Base-by-base conservation (phyloP, 1,284 basidiomycete species). In the Trametes sp. region DNA sequence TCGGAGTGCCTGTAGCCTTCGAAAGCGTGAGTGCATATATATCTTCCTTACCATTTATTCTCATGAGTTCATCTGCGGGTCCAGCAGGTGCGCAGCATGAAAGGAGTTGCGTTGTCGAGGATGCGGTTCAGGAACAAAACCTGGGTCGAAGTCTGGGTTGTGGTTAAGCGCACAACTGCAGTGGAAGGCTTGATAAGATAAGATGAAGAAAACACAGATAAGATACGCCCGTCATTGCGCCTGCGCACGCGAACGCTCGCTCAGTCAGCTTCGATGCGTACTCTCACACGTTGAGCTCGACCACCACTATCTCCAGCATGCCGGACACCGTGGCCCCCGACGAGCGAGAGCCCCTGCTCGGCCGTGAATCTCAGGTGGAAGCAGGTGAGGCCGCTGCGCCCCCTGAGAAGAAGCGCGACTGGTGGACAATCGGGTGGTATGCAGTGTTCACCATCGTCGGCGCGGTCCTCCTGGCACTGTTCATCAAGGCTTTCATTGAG, bases 401-500 rank as follows among this genome's bases (percentile, higher is more conserved):
- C 33, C 66, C 68, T 9, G 62, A 69, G 62, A 69, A 72, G 70
- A 72, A 73, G 64, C 64, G 69, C 8, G 70, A 61, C 45, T 71
- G 71, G 71, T 74, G 73, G 75, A 63, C 66, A 4, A 68, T 73
- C 38, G 61, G 65, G 6, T 77, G 76, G 76, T 76, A 78, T 56
- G 55, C 68, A 28, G 59, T 80, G 9, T 63, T 83, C 24, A 67
- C 74, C 4, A 42, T 82, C 1, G 59, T 77, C 3, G 78, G 75
- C 10, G 67, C 78, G 0, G 72, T 81, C 38, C 69, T 78, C 4
- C 59, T 88, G 13, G 82, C 73, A 4, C 58, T 89, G 41, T 84
- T 92, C 58, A 80, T 92, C 72, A 89, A 91, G 70, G 87, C 84
- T 0, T 87, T 89, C 70, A 83, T 90, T 21, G 87, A 90, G 52